A percentile compares a stretch with the other conserved stretches of the same genome.
phyloP scores from a whole-genome alignment of 129 eudicot genomes.

The Chrysanthemum lavandulifolium region DNA sequence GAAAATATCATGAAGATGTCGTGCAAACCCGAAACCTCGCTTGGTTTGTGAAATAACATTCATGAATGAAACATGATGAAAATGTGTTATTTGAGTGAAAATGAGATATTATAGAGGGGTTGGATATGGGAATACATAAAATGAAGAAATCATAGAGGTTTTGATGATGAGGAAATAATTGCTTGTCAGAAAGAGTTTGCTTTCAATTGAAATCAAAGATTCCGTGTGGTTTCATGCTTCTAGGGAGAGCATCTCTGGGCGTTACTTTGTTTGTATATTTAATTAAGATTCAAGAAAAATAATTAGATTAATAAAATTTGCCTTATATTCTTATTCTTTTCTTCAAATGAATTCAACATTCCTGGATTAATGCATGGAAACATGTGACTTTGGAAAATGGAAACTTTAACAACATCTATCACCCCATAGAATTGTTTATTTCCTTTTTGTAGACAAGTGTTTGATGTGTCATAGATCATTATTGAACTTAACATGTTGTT shows the following conservation, averaged over 20 bases:
- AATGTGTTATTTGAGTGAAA: background rate
- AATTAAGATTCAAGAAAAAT: background rate
- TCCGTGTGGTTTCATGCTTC: constrained; percentile 46
- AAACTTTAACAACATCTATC: background rate
- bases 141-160: constrained; percentile 11
- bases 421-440: background rate
- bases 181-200: constrained; percentile 32
- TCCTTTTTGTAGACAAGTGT: background rate
- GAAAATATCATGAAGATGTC: no score
- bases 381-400: constrained; percentile 23
- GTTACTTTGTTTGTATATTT: background rate
- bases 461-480: no score
- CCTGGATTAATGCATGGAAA: constrained; percentile 39
- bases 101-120: constrained; percentile 9
- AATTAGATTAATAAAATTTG: constrained; percentile 3
- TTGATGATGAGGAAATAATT: constrained; percentile 8
- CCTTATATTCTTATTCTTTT: constrained; percentile 27
- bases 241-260: constrained; percentile 37
- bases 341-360: constrained; percentile 32
- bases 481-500: no score
- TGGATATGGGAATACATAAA: background rate
- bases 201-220: constrained; percentile 42
- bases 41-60: background rate
- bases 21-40: no score
- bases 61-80: background rate